Conservation (phyloP, 768 basidiomycete genomes). For the Collybia sordida region DNA sequence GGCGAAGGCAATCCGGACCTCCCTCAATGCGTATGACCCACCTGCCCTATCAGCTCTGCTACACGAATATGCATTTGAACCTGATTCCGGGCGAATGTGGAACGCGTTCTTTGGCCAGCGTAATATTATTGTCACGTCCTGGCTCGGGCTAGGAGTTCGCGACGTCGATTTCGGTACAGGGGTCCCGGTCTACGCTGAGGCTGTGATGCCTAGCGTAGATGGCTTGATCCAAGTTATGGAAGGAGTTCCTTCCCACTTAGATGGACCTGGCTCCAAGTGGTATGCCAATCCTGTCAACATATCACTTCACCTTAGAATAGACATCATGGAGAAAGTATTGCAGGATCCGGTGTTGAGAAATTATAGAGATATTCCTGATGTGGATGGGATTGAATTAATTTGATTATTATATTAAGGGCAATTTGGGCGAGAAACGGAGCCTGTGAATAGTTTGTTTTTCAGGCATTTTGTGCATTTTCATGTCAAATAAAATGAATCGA, state of each 20-base stretch:
- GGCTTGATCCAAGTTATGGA: conserved; percentile 33
- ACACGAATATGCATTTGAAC: conserved; percentile 31
- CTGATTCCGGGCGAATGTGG: conserved; percentile 29
- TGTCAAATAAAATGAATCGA: too few species aligned
- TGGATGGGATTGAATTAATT: background rate
- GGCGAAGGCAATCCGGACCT: conserved; percentile 26
- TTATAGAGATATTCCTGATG: background rate
- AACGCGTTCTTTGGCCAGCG: conserved; percentile 30
- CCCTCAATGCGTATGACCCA: conserved; percentile 22
- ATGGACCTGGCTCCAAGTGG: conserved; percentile 11
- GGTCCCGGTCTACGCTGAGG: conserved; percentile 24
- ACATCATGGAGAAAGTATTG: conserved; percentile 22
- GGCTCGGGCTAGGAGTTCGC: conserved; percentile 29
- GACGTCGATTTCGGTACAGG: conserved; percentile 32
- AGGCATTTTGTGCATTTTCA: too few species aligned
- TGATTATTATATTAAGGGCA: too few species aligned
- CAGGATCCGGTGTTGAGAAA: conserved; percentile 21
- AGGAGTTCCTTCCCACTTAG: conserved; percentile 2
- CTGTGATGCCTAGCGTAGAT: conserved; percentile 31
- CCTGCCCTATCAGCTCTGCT: conserved; percentile 25
- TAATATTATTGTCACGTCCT: conserved; percentile 32
- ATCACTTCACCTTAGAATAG: conserved; percentile 19
- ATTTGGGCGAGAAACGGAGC: too few species aligned
- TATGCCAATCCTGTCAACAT: conserved; percentile 21
- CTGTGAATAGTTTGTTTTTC: too few species aligned